These are phyloP conservation scores for Spongispora temasekensis DNA, from an alignment of 1,284 basidiomycete genomes.

Conservation along the genomic window DNA sequence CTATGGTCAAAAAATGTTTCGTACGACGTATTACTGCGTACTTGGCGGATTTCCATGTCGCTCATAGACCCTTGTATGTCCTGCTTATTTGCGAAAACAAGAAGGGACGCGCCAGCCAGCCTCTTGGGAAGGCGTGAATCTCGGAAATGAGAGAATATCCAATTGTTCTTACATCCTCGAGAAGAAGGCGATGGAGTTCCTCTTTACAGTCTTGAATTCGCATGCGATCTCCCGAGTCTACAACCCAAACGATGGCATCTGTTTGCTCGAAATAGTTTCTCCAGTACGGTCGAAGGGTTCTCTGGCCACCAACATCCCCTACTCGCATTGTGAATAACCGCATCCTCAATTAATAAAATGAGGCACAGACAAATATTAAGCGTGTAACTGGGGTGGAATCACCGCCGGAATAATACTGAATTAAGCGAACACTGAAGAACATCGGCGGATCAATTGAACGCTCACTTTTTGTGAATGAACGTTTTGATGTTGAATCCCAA, in stretches of 20 bases:
- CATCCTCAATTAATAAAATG: constrained; percentile 9
- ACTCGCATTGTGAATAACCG: constrained; percentile 10
- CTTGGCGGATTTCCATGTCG: constrained; percentile 80
- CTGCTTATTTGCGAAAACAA: constrained; percentile 99
- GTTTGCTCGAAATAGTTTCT: constrained; percentile 99
- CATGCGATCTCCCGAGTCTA: constrained; percentile 90
- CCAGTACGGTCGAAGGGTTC: constrained; percentile 96
- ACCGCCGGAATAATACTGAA: constrained; percentile 19
- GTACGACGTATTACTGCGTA: constrained; percentile 41
- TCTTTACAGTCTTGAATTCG: constrained; percentile 88
- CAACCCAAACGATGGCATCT: constrained; percentile 98
- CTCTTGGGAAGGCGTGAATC: constrained; percentile 54
- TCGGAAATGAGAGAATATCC: constrained; percentile 14
- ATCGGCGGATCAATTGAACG: constrained; percentile 23
- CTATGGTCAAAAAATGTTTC: constrained; percentile 10
- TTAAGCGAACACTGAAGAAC: constrained; percentile 20
- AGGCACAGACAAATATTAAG: constrained; percentile 83
- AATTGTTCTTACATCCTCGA: constrained; percentile 78
- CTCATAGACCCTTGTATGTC: constrained; percentile 90
- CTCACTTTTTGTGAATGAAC: constrained; percentile 86
- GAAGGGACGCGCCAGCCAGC: constrained; percentile 89
- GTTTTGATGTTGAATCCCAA: constrained; percentile 99
- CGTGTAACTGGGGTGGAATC: constrained; percentile 66
- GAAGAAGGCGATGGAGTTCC: constrained; percentile 84
- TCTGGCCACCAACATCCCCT: constrained; percentile 99